Base-by-base conservation (phyloP, 495 filamentous ascomycete genomes). In the Haplographium delicatum region DNA sequence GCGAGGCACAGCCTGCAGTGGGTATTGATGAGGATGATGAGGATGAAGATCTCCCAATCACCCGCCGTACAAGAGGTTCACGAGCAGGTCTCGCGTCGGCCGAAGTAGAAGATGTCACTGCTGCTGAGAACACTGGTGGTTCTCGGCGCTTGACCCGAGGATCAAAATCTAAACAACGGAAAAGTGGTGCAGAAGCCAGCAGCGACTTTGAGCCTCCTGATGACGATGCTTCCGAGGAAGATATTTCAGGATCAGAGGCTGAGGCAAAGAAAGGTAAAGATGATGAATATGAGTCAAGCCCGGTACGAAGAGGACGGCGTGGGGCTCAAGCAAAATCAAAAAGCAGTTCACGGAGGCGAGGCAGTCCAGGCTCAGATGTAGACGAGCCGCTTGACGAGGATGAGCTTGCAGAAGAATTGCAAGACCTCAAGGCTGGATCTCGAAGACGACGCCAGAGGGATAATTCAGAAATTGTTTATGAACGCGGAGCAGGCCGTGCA, bases 201-300 rank as follows among this genome's bases (percentile, higher is more conserved):
- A 93, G 88, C 62, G 90, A 96, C 55, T 95, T 95, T 59, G 88
- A 95, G 58, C 89, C 89, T 6, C 77, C 76, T 6, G 80, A 82
- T 42, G 83, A 83, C 26, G 77, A 69, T 33, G 79, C 79, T 4
- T 78, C 72, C 5, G 68, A 72, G 15, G 58, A 58, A 13, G n/a
- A n/a, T n/a, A 51, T 56, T 8, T 73, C 71, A 0, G 76, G 38
- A 7, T 71, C 68, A 11, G 75, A 77, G 31, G 44, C 11, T 28
- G 61, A 60, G 20, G 44, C 57, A 1, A 59, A 62, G 28, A 68
- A 64, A 27, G 63, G 62, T 3, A 58, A 54, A 18, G 63, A 48
- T 19, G 61, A 57, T 15, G 65, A 61, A 16, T 71, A 72, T 13
- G 68, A 68, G 23, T 70, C 67, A 22, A 71, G 64, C 20, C 64